Base-by-base conservation (phyloP, 306 rosid genomes). In the Vigna nakashimae region DNA sequence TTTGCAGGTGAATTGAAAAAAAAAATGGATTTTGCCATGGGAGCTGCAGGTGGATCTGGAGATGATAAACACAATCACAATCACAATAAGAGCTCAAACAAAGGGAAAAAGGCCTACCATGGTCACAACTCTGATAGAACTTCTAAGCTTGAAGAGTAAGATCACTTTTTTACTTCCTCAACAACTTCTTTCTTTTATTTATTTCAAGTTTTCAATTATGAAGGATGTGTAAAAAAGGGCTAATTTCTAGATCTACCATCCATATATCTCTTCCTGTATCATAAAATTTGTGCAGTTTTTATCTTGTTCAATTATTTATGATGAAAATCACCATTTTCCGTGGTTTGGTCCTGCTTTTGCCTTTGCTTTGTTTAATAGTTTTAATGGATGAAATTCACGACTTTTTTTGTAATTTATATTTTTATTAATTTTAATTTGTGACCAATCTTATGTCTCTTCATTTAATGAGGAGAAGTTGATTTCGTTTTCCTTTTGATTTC, bases 71-170 rank as follows among this genome's bases (percentile, higher is more conserved):
- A 42, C 13, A 42, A 42, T 9, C 46, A 9, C 46, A 42, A 13
- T 9, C 46, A 80, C 7, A 48, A 46, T 24, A 79, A 80, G 0
- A 74, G 17, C 45, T 58, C 79, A 64, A 76, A 72, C 56, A 82
- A 15, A 67, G 73, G 75, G 57, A 82, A 30, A 76, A 86, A 22
- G 59, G 1, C 53, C 15, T 70, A 52, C 64, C 83, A 77, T 76
- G 93, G 92, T 28, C 97, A 88, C 66, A 73, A 83, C n/a, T 0
- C 76, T 1, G 26, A 72, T 1, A 91, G 87, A 81, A 91, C 77
- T 63, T 32, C 64, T 10, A 80, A 16, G 7, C 97, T 93, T 11
- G 91, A 93, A 83, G 87, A 62, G 98, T 93, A 79, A 85, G 93
- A 78, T 20, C 13, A 50, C 12, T 14, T 3, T 14, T 3, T 18